phyloP scores from a whole-genome alignment of 1,139 yeast genomes.

The Yamadazyma conglobata region DNA sequence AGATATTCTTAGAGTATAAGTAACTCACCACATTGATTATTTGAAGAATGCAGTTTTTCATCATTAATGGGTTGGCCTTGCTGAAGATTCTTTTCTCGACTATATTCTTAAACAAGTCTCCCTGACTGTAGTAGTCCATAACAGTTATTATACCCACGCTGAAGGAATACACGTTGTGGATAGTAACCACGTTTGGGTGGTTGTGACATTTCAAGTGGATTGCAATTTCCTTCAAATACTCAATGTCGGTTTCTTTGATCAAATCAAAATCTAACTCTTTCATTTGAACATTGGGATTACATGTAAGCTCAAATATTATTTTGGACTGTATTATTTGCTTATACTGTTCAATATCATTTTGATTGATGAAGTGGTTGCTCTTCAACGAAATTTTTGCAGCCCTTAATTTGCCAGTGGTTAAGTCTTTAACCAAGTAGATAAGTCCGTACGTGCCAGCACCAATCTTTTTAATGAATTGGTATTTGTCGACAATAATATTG shows the following conservation, averaged over 20 bases:
- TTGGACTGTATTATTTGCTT: constrained; percentile 31
- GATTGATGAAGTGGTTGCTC: constrained; percentile 22
- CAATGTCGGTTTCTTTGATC: constrained; percentile 37
- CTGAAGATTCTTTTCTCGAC: constrained; percentile 16
- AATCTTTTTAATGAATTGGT: constrained; percentile 48
- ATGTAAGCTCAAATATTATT: constrained; percentile 25
- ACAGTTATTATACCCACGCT: constrained; percentile 54
- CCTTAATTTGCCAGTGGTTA: constrained; percentile 43
- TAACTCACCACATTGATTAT: constrained; percentile 67
- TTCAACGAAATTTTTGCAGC: constrained; percentile 78
- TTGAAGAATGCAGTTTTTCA: constrained; percentile 73
- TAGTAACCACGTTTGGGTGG: constrained; percentile 75
- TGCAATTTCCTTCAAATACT: constrained; percentile 63
- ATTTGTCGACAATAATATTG: constrained; percentile 18
- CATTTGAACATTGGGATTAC: constrained; percentile 11
- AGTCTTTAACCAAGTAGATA: constrained; percentile 68
- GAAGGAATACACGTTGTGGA: constrained; percentile 63
- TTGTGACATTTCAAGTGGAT: constrained; percentile 70
- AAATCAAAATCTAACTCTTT: constrained; percentile 39
- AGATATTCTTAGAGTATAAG: constrained; percentile 65
- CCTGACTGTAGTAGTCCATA: constrained; percentile 81
- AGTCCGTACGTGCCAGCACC: constrained; percentile 91
- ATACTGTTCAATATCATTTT: constrained; percentile 26
- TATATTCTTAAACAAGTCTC: constrained; percentile 78
- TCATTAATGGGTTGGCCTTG: constrained; percentile 32